Evolutionary conservation across 1,139 yeast species (phyloP), one percentile per base, ranked within the genome.

Genomic region (Sugiyamaella sp.): DNA sequence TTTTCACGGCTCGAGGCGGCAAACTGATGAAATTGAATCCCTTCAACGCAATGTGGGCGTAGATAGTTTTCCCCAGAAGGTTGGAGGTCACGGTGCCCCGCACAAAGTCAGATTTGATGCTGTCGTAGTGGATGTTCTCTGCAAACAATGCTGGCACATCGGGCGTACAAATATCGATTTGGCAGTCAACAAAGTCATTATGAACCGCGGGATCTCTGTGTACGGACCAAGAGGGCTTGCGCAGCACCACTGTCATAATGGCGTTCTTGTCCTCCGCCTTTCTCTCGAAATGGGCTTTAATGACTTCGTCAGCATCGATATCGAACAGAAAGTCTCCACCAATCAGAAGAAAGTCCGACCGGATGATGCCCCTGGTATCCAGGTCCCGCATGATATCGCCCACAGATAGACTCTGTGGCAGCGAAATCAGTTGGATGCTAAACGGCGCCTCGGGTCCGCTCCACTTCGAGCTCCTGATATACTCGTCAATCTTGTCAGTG

Each of bases 331-430:
- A 95, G 69, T 93, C 99, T 55, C 99, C 99, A 14, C 95, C 84
- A 40, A 95, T 88, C 42, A 93, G 77, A 57, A 95, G 74, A 65
- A 93, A 93, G 71, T 93, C 99, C 10, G 95, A 89, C 2, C 88
- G 81, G 53, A 93, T 89, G 56, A 91, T 74, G 1, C 97, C 97
- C 66, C 96, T 79, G 58, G 89, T 85, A 70, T 93, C 99, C 58
- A 93, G 75, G 68, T 91, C 98, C 69, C 99, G 80, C 95, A 93
- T 86, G 27, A 96, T 96, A 74, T 93, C 99, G 60, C 99, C 99
- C 4, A 91, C 95, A 16, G 96, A 88, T 68, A 91, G 77, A 14
- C 95, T 85, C 68, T 91, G 97, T 43, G 90, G 81, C n/a, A 95
- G 82, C 77, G 88, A 80, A 51, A 93, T 80, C 2, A 95, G 85